Conservation (phyloP, 1,284 basidiomycete species). For the Pseudozyma flocculosa region DNA sequence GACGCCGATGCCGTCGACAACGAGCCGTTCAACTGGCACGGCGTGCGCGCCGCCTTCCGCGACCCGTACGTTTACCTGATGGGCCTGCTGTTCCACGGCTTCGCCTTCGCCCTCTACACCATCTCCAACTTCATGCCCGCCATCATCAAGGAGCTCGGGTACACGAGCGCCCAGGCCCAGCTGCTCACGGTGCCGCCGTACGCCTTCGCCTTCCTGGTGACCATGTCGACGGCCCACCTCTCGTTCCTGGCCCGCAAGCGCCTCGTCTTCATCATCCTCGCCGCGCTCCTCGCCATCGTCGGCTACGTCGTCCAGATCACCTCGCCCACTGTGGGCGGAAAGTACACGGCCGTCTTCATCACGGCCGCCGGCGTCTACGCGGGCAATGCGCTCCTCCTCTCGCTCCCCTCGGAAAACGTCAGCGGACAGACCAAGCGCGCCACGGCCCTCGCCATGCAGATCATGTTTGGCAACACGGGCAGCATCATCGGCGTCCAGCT, state of each 20-base stretch:
- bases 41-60: slow-evolving; percentile 61
- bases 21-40: slow-evolving; percentile 57
- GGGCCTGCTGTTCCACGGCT: slow-evolving; percentile 68
- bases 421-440: slow-evolving; percentile 71
- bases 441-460: slow-evolving; percentile 68
- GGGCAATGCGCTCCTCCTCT: slow-evolving; percentile 63
- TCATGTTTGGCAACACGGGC: slow-evolving; percentile 69
- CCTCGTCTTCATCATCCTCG: slow-evolving; percentile 65
- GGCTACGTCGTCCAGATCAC: slow-evolving; percentile 70
- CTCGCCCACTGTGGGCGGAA: slow-evolving; percentile 64
- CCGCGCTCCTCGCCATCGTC: slow-evolving; percentile 64
- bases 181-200: slow-evolving; percentile 69
- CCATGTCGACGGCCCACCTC: slow-evolving; percentile 62
- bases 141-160: slow-evolving; percentile 67
- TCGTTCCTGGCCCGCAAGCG: slow-evolving; percentile 57
- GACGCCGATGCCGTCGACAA: slow-evolving; percentile 65
- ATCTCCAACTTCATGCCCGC: slow-evolving; percentile 57
- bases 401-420: slow-evolving; percentile 72
- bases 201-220: slow-evolving; percentile 59
- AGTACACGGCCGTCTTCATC: slow-evolving; percentile 68
- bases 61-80: slow-evolving; percentile 70
- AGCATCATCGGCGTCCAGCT: slow-evolving; percentile 64
- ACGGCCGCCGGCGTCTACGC: slow-evolving; percentile 67
- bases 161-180: slow-evolving; percentile 67
- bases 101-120: slow-evolving; percentile 60